Evolutionary conservation across 257 asterid species (phyloP), one percentile per base, ranked within the genome.

Genomic region (Forsythia suspensa): DNA sequence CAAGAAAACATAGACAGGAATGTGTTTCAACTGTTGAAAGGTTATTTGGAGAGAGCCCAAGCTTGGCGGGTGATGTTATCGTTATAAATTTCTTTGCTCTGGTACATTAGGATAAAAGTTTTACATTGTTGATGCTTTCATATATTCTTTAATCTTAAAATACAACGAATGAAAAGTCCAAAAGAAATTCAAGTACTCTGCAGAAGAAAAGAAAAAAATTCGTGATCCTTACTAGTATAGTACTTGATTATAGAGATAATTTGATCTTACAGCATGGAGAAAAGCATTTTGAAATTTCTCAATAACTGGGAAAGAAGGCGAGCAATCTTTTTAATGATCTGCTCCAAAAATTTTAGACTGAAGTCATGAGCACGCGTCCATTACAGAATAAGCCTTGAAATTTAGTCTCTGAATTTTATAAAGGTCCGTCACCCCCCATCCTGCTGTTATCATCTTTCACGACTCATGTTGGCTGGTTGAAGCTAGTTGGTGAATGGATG

Each of bases 21-120:
- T 93, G 97, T 82, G 76, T 89, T 77, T 87, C 87, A 4, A 75
- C 83, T 61, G 66, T 89, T 84, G 98, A 92, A 79, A 82, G 72
- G 84, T 87, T 93, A 76, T 93, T 86, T 84, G 97, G 93, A 82
- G 97, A 87, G 69, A 88, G 76, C 77, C 76, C 87, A 65, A 74
- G 80, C 86, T 74, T 86, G 80, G 89, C 88, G 81, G 91, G 90
- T 65, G 98, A 95, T 78, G 80, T 89, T 80, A 87, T 95, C 78
- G 80, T 91, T 81, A 93, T 95, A 79, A 95, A 95, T 83, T 91
- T 93, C 84, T 95, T 95, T 81, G 97, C 98, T 8, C 87, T 95
- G 98, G 99, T 95, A 93, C 40, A 84, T 66, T 79, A 42, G 70
- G 79, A 68, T 48, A 24, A 52, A 43, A 67, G 34, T 79, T 61